phyloP scores from a whole-genome alignment of 129 eudicot genomes.

The Erigeron canadensis region DNA sequence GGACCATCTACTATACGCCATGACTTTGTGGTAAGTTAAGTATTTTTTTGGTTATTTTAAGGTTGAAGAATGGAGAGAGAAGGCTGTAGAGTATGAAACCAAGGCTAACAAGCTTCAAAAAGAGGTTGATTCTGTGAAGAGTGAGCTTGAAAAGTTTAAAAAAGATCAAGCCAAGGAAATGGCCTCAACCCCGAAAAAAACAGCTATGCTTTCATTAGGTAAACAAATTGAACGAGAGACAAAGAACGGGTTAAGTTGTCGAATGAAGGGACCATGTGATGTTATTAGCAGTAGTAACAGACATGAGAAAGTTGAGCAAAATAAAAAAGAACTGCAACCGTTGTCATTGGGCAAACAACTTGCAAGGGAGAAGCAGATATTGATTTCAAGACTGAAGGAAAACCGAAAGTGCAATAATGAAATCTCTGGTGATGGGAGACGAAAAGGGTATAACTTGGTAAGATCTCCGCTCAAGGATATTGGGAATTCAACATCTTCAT shows the following conservation, averaged over 20 bases:
- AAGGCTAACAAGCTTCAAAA: constrained; percentile 49
- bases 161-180: constrained; percentile 30
- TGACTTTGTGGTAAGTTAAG: background rate
- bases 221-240: constrained; percentile 58
- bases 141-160: constrained; percentile 45
- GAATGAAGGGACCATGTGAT: constrained; percentile 41
- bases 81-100: constrained; percentile 50
- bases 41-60: constrained; percentile 26
- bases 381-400: constrained; percentile 49
- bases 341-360: constrained; percentile 68
- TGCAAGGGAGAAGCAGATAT: constrained; percentile 58
- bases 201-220: constrained; percentile 29
- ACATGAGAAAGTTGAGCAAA: constrained; percentile 28
- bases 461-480: constrained; percentile 64
- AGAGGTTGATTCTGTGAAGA: constrained; percentile 35
- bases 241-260: constrained; percentile 37
- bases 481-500: constrained; percentile 40
- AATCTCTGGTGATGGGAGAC: constrained; percentile 29
- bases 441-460: constrained; percentile 32
- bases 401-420: constrained; percentile 26
- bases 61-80: constrained; percentile 82
- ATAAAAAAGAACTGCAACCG: constrained; percentile 35
- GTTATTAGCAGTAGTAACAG: constrained; percentile 11
- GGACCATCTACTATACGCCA: too few relatives aligned
- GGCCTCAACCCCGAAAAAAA: constrained; percentile 28